Evolutionary conservation across 805 yeast species (phyloP), one percentile per base, ranked within the genome.

Genomic region (Isabelozyma gotoi): DNA sequence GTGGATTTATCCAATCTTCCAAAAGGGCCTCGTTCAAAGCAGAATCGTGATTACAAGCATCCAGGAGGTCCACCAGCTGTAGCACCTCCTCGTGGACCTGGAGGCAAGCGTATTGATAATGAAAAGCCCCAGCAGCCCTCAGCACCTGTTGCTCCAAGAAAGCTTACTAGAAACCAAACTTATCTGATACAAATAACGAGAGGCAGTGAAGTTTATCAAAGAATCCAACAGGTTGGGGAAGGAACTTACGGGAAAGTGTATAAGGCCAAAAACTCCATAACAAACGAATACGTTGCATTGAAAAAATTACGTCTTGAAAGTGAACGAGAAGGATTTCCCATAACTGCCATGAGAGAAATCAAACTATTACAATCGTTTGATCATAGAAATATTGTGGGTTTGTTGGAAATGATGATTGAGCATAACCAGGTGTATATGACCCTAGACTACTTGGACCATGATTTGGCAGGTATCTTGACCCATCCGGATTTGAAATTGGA

Each of bases 221-320:
- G 91, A 42, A 80, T 88, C 1, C 76, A 80, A 33, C 98, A 94
- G 59, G 98, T 94, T 4, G 99, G 99, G n/a, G 98, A 94, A 65
- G 99, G 99, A 7, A 94, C 98, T 0, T 94, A 94, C 62, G 99
- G 99, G 15, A 90, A 88, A 60, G 99, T 94, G 16, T 90, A 86
- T 68, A 89, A 90, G 59, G 96, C 97, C 0, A 73, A 71, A 39
- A 90, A 94, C 60, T 66, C 67, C 12, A 68, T 79, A 4, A 88
- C 96, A 0, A 75, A 79, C 2, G 81, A 78, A 45, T 68, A 77
- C 50, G 94, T 90, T n/a, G 99, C 99, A 1, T 70, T 94, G 57
- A 94, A 94, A 60, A 77, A 84, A 51, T 71, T 94, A 36, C 67
- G 97, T 47, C 74, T 94, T 55, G 97, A 94, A 58, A 67, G 81